These are phyloP conservation scores for Trichoderma gamsii DNA, from an alignment of 495 filamentous ascomycete genomes.

Conservation along the genomic window DNA sequence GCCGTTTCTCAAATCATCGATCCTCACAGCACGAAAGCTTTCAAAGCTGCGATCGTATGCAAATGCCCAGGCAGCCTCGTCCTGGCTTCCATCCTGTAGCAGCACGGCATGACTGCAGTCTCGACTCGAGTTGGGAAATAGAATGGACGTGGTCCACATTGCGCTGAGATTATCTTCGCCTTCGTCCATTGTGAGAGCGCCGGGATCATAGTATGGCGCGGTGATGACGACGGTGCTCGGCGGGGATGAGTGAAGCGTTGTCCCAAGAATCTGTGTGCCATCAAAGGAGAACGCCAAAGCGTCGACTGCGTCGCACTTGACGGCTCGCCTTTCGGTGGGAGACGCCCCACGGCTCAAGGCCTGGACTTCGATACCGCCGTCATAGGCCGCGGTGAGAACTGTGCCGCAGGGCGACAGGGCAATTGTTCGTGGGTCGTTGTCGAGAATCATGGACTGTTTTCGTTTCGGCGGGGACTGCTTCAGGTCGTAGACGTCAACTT, in stretches of 20 bases:
- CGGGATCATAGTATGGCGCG: constrained; percentile 69
- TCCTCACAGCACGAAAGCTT: constrained; percentile 69
- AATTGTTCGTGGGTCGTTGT: constrained; percentile 70
- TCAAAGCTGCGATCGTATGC: constrained; percentile 71
- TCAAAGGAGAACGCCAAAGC: constrained; percentile 75
- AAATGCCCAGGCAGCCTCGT: constrained; percentile 72
- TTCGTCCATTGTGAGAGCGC: constrained; percentile 35
- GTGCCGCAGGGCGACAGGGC: constrained; percentile 73
- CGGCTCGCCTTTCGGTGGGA: constrained; percentile 64
- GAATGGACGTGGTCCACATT: constrained; percentile 82
- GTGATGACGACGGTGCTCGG: constrained; percentile 72
- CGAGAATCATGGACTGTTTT: constrained; percentile 62
- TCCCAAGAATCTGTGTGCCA: constrained; percentile 78
- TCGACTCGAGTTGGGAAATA: constrained; percentile 72
- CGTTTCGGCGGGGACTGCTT: constrained; percentile 54
- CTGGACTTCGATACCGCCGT: constrained; percentile 80
- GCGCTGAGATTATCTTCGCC: constrained; percentile 62
- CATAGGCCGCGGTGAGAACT: constrained; percentile 80
- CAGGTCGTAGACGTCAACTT: constrained; percentile 75
- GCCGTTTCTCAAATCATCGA: constrained; percentile 67
- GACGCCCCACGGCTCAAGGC: constrained; percentile 59
- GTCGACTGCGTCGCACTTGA: constrained; percentile 77
- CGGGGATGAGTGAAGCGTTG: constrained; percentile 55
- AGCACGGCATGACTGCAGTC: constrained; percentile 73
- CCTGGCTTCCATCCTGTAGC: constrained; percentile 60